phyloP scores from a whole-genome alignment of 2,329 filamentous ascomycete species.

The Byssoonygena ceratinophila region DNA sequence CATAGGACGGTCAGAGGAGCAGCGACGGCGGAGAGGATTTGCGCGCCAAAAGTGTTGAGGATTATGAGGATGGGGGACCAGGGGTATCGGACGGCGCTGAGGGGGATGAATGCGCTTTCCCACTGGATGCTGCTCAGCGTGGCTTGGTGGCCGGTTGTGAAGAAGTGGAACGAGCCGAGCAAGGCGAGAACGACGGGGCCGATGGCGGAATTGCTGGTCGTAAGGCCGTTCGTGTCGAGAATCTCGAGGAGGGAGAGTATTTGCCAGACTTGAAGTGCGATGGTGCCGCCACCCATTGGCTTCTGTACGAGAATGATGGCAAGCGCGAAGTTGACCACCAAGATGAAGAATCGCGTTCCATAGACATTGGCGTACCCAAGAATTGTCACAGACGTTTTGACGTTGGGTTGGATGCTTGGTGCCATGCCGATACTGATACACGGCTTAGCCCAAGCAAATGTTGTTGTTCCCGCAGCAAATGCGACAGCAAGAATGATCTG shows the following conservation, averaged over 20 bases:
- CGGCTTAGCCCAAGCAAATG: slow-evolving; percentile 76
- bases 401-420: slow-evolving; percentile 27
- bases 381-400: slow-evolving; percentile 54
- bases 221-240: slow-evolving; percentile 50
- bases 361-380: slow-evolving; percentile 90
- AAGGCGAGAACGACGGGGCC: slow-evolving; percentile 75
- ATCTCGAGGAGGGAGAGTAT: slow-evolving; percentile 65
- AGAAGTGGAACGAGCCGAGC: slow-evolving; percentile 89
- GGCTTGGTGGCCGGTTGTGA: slow-evolving; percentile 96
- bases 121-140: slow-evolving; percentile 81
- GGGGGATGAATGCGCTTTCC: slow-evolving; percentile 87
- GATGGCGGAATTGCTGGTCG: slow-evolving; percentile 54
- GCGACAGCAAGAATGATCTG: slow-evolving; percentile 70
- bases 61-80: slow-evolving; percentile 74
- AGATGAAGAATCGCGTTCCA: slow-evolving; percentile 76
- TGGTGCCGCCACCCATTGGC: slow-evolving; percentile 80
- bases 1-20: slow-evolving; percentile 76
- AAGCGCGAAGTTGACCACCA: slow-evolving; percentile 67
- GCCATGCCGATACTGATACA: slow-evolving; percentile 61
- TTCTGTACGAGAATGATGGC: slow-evolving; percentile 75
- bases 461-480: slow-evolving; percentile 71
- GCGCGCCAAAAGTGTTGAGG: slow-evolving; percentile 80
- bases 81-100: slow-evolving; percentile 73
- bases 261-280: slow-evolving; percentile 77
- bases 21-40: slow-evolving; percentile 68